Conservation (phyloP, 169 alveolate species). For the Pseudocohnilembus persalinus region DNA sequence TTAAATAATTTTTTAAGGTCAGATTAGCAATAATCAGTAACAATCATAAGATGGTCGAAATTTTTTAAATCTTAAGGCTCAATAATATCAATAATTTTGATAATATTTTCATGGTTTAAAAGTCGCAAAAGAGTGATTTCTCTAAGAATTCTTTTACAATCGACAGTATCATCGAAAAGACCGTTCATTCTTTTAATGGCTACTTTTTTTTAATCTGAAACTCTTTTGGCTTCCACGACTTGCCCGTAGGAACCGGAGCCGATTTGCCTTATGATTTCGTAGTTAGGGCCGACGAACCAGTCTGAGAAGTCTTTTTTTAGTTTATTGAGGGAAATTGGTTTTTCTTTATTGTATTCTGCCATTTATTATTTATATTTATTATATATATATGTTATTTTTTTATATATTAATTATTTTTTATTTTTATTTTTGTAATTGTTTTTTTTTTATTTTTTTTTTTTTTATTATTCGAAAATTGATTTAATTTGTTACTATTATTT, state of each 20-base stretch:
- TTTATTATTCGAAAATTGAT: too few relatives aligned
- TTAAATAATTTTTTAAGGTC: conserved; percentile 95
- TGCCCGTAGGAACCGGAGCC: conserved; percentile 20
- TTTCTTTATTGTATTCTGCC: neutral
- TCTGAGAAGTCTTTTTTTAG: conserved; percentile 30
- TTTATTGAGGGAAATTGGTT: neutral
- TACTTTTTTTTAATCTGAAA: conserved; percentile 28
- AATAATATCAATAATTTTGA: conserved; percentile 16
- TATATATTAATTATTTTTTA: too few relatives aligned
- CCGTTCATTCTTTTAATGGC: conserved; percentile 73
- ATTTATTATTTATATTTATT: too few relatives aligned
- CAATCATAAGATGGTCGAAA: neutral
- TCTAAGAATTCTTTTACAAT: conserved; percentile 83
- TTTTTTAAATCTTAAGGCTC: neutral
- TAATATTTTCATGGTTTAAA: conserved; percentile 71
- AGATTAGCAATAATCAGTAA: conserved; percentile 52
- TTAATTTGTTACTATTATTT: too few relatives aligned
- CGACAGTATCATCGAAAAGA: conserved; percentile 54
- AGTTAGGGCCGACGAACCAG: conserved; percentile 44
- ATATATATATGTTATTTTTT: too few relatives aligned
- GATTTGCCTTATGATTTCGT: neutral
- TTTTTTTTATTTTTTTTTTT: too few relatives aligned
- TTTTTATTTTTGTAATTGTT: too few relatives aligned
- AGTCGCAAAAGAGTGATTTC: conserved; percentile 65
- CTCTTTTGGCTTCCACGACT: conserved; percentile 8